These are phyloP conservation scores for Parietaria judaica DNA, from an alignment of 306 rosid species.

Conservation along the genomic window DNA sequence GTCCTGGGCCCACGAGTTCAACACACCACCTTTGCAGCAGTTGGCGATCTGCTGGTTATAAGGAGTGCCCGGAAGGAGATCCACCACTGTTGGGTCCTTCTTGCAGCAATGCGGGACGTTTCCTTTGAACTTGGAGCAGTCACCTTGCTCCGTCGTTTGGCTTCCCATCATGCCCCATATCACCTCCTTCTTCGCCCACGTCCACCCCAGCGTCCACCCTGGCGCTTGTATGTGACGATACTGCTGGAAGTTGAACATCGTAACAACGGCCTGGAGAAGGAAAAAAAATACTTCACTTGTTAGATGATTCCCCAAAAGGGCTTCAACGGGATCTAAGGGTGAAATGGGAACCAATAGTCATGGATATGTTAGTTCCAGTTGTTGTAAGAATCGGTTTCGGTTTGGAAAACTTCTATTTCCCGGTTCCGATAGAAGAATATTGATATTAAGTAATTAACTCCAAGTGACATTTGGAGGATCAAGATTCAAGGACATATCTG, in stretches of 20 bases:
- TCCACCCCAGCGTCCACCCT: slow-evolving; percentile 91
- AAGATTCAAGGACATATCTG: no score
- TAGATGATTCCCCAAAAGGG: no score
- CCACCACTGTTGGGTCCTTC: slow-evolving; percentile 84
- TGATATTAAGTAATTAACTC: no score
- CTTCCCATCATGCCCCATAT: slow-evolving; percentile 88
- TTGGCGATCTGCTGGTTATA: slow-evolving; percentile 89
- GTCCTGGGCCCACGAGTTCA: slow-evolving; percentile 79
- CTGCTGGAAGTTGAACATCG: slow-evolving; percentile 91
- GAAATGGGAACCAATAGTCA: no score
- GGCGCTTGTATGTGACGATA: slow-evolving; percentile 89
- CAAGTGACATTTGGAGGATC: no score
- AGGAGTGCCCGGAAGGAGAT: slow-evolving; percentile 88
- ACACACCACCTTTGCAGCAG: slow-evolving; percentile 92
- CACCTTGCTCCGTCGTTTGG: slow-evolving; percentile 94
- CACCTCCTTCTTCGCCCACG: slow-evolving; percentile 97
- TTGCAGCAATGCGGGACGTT: slow-evolving; percentile 78
- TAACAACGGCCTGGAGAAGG: slow-evolving; percentile 92
- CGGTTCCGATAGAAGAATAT: no score
- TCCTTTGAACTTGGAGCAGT: slow-evolving; percentile 78
- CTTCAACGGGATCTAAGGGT: no score
- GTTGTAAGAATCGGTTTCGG: no score
- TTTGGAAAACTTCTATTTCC: no score
- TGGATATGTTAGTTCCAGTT: no score
- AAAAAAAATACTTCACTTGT: no score